A percentile compares a stretch with the other conserved stretches of the same genome.
These are phyloP conservation scores for Cyclocybe cylindracea DNA, from an alignment of 768 basidiomycete genomes.

Conservation along the genomic window DNA sequence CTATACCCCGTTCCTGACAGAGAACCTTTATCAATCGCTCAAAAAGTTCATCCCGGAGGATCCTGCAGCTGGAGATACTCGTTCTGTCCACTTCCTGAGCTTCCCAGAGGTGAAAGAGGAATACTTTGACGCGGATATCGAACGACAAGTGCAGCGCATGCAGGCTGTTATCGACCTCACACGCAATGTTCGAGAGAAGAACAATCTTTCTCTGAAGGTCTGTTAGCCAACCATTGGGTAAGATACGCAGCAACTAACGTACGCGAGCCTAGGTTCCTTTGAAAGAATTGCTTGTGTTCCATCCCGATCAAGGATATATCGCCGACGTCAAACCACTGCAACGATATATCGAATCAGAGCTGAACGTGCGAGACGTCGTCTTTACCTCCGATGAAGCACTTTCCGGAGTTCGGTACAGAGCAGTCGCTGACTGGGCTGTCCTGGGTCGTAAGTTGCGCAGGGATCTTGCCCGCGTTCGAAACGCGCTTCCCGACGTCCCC, in stretches of 20 bases:
- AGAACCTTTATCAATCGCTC: conserved; percentile 93
- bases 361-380: conserved; percentile 89
- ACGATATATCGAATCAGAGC: conserved; percentile 89
- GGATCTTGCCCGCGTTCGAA: conserved; percentile 87
- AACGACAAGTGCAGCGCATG: conserved; percentile 93
- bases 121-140: conserved; percentile 92
- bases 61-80: conserved; percentile 68
- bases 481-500: conserved; percentile 75
- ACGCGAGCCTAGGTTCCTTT: conserved; percentile 70
- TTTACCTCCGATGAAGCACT: conserved; percentile 87
- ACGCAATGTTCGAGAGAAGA: conserved; percentile 83
- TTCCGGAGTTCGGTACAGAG: conserved; percentile 89
- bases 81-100: conserved; percentile 92
- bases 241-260: no score
- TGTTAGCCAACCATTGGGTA: conserved; percentile 6
- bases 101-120: conserved; percentile 95
- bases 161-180: conserved; percentile 93
- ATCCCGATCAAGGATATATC: conserved; percentile 80
- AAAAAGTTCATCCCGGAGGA: conserved; percentile 83
- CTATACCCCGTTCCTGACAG: conserved; percentile 97
- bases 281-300: conserved; percentile 92
- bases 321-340: conserved; percentile 83
- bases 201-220: conserved; percentile 89
- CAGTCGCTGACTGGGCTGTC: conserved; percentile 92
- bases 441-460: conserved; percentile 93